Base-by-base conservation (phyloP, 805 yeast genomes). In the Pichia eremophila region DNA sequence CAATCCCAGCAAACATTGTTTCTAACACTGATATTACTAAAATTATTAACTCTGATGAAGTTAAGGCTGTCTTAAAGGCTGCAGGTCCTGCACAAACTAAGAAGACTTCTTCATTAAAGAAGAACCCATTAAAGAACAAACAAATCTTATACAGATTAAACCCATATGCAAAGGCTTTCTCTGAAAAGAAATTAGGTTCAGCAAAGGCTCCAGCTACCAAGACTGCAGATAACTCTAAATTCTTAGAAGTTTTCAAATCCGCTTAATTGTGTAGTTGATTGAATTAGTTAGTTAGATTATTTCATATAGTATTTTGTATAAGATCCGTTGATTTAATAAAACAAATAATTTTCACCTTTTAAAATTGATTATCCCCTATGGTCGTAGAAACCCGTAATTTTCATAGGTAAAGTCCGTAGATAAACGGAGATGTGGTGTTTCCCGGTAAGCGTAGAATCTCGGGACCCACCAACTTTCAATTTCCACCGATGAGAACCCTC, bases 81-180 rank as follows among this genome's bases (percentile, higher is more conserved):
- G 95, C 96, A 71, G 95, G 95, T 67, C 93, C 85, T 74, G 75
- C 93, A 66, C 76, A 83, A 69, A 90, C 86, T 74, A 88, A 90
- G 90, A 85, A 95, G 74, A 72, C 88, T 60, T 88, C 85, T 81
- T 95, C 87, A 71, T 82, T 83, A 75, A 93, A 93, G 96, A 90
- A 89, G 91, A 91, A 87, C 90, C 95, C 96, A 75, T 84, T 89
- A 72, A 91, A 88, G 93, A 93, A 93, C 97, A 90, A 88, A 83
- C 95, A 88, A 79, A 91, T 90, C 67, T 76, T 89, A 72, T 83
- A 89, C 74, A 88, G 97, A 81, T 85, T 93, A 74, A 93, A 93
- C 96, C 99, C 99, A 63, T 93, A 93, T 83, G 98, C 99, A 66
- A 88, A 87, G 85, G 95, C 91, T 65, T 91, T 82, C 78, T 69